These are phyloP conservation scores for Penicillium oxalicum DNA, from an alignment of 2,329 filamentous ascomycete genomes.

Conservation along the genomic window DNA sequence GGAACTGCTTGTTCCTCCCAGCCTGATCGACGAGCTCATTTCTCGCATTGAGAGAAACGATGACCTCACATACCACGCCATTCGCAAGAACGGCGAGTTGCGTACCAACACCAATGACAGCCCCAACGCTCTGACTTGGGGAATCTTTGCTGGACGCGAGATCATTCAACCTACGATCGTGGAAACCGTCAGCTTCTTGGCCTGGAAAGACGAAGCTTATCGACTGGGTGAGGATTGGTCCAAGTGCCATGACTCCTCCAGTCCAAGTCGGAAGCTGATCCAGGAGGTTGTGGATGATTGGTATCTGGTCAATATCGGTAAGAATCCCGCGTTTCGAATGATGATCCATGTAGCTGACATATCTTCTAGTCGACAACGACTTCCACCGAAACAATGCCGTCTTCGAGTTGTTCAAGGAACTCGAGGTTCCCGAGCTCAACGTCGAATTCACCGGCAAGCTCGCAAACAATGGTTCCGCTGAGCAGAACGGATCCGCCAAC, in stretches of 20 bases:
- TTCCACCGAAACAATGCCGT: conserved; percentile 80
- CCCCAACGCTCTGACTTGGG: conserved; percentile 98
- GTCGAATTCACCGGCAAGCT: conserved; percentile 24
- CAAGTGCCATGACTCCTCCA: conserved; percentile 73
- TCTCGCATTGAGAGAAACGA: conserved; percentile 69
- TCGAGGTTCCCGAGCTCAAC: conserved; percentile 44
- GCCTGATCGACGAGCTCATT: conserved; percentile 70
- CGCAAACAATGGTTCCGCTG: conserved; percentile 18
- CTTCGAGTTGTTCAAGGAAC: conserved; percentile 76
- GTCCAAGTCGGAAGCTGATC: conserved; percentile 72
- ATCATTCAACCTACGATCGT: conserved; percentile 99
- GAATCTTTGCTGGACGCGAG: conserved; percentile 96
- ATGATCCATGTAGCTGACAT: conserved; percentile 15
- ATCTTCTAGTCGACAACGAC: conserved; percentile 77
- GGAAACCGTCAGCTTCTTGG: conserved; percentile 92
- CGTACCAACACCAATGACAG: conserved; percentile 78
- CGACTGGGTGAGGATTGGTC: conserved; percentile 89
- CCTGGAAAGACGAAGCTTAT: conserved; percentile 98
- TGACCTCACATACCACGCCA: conserved; percentile 89
- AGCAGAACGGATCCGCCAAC: conserved; percentile 9
- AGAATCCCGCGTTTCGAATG: conserved; percentile 30
- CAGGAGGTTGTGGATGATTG: conserved; percentile 80
- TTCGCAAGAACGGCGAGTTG: conserved; percentile 74
- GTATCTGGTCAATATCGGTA: conserved; percentile 93
- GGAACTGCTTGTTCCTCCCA: conserved; percentile 79